Conservation (phyloP, 441 rosid species). For the Pelargonium myrrhifolium region DNA sequence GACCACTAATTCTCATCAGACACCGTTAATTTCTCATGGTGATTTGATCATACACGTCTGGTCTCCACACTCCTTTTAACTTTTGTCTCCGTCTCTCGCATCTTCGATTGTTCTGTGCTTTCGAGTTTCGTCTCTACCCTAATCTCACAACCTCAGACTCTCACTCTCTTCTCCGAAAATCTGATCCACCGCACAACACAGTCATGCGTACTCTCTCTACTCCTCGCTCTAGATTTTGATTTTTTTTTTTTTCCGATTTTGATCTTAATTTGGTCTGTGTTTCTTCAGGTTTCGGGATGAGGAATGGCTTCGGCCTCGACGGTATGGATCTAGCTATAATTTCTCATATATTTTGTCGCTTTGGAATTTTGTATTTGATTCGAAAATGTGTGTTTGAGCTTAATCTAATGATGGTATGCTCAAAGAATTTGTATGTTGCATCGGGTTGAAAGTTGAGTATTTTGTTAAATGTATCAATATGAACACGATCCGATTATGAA, state of each 20-base stretch:
- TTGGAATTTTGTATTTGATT: too few relatives aligned
- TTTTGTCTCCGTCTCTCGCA: background rate
- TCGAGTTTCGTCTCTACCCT: background rate
- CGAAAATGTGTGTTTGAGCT: too few relatives aligned
- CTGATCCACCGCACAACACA: background rate
- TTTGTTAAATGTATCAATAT: too few relatives aligned
- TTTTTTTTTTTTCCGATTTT: background rate
- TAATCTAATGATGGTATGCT: too few relatives aligned
- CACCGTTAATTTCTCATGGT: background rate
- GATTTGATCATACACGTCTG: constrained; percentile 2
- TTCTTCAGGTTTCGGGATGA: constrained; percentile 1
- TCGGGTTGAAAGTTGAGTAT: too few relatives aligned
- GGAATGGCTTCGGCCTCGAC: background rate
- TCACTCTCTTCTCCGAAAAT: background rate
- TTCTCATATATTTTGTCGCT: background rate
- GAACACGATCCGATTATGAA: too few relatives aligned
- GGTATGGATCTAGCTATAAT: background rate
- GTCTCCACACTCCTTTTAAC: background rate
- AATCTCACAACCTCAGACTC: background rate
- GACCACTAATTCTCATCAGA: background rate
- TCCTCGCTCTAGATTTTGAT: background rate
- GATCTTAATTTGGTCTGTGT: background rate
- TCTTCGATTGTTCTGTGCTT: background rate
- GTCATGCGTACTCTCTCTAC: background rate
- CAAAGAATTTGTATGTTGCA: too few relatives aligned